Base-by-base conservation (phyloP, 2,329 filamentous ascomycete species). In the Aspergillus fijiensis region DNA sequence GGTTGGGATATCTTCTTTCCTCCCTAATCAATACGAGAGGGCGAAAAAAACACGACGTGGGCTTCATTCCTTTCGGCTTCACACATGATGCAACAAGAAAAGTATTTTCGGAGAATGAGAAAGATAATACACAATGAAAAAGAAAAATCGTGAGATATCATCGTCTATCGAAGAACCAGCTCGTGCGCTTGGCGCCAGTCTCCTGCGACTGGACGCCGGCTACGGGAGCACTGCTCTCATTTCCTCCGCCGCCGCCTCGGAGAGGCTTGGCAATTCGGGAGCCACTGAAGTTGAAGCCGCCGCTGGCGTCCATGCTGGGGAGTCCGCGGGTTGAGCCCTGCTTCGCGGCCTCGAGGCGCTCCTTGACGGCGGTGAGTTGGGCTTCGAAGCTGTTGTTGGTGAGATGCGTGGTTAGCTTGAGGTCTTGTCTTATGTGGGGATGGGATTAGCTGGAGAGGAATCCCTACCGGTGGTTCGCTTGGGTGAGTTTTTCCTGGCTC, bases 401-500 rank as follows among this genome's bases (percentile, higher is more conserved):
- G 21, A 39, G 12, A 35, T 12, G 19, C 51, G 66, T 57, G 67
- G 65, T 59, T 57, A 60, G 51, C 51, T 27, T 35, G 25, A 10
- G 2, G 21, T 21, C 12, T 29, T 29, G 27, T 29, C 14, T 19
- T 14, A 45, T 27, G 21, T 3, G 7, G 56, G 60, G 49, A 49
- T 42, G 56, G 60, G 49, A 49, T 42, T 35, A 62, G 59, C 39
- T 29, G 29, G 62, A 58, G 58, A 39, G 62, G 53, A 35, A 60
- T 84, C 88, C 27, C 70, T 88, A 97, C 95, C 96, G 90, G 80
- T 98, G 94, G 77, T 97, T 99, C 47, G 95, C 93, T 63, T 94
- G 90, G 33, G 94, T 96, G 75, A 99, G 85, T 82, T 99, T 99
- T 83, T 99, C 95, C 80, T 99, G 95, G 73, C 92, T 96, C 77